Evolutionary conservation across 352 stramenopile species (phyloP).

Genomic region (Pythium plurisporium): DNA sequence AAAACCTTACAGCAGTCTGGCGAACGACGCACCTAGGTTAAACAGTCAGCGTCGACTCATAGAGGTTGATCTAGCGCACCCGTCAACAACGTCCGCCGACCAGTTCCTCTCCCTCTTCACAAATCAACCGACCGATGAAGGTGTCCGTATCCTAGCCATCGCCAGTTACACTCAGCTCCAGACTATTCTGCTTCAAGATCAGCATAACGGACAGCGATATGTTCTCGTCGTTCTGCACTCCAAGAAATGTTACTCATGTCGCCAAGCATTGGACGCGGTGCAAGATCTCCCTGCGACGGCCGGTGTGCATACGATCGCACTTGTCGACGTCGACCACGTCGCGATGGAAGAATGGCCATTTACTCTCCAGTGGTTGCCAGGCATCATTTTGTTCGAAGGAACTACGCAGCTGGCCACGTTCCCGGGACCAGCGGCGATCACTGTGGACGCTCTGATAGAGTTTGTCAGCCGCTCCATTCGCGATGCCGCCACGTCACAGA

Average conservation of each 20-base stretch:
- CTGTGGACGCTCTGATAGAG: background rate
- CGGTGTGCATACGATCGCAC: background rate
- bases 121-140: background rate
- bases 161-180: background rate
- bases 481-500: background rate
- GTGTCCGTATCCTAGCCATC: background rate
- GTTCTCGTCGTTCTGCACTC: conserved; percentile 19
- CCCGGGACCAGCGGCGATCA: conserved; percentile 6
- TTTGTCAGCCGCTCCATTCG: background rate
- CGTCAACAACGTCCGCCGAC: background rate
- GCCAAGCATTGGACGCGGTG: conserved; percentile 13
- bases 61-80: background rate
- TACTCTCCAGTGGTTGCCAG: conserved; percentile 14
- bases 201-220: background rate
- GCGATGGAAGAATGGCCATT: conserved; percentile 16
- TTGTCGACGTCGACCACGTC: conserved; percentile 14
- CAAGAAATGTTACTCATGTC: conserved; percentile 9
- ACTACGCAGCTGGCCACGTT: background rate
- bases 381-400: conserved; percentile 11
- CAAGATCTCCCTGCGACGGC: background rate
- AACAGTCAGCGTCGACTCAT: too few relatives aligned
- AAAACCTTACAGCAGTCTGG: too few relatives aligned
- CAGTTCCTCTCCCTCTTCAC: conserved; percentile 11
- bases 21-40: too few relatives aligned
- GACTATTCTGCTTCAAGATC: background rate